These are phyloP conservation scores for Penicillium cosmopolitanum DNA, from an alignment of 495 filamentous ascomycete genomes.

Conservation along the genomic window DNA sequence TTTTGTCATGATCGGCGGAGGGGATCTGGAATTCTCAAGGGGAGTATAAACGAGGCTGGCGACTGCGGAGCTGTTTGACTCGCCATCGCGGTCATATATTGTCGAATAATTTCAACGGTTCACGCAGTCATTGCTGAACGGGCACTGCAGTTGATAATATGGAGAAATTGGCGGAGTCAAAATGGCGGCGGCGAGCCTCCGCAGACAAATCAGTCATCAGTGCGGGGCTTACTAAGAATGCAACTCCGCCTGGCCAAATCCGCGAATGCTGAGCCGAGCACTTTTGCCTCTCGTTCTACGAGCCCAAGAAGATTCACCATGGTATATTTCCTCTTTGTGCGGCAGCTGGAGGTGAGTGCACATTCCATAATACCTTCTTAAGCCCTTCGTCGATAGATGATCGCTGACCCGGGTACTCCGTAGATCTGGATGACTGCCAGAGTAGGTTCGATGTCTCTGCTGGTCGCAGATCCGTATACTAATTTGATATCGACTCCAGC, in stretches of 20 bases:
- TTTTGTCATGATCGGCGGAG: slow-evolving; percentile 44
- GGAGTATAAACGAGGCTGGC: slow-evolving; percentile 20
- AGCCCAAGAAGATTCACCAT: slow-evolving; percentile 15
- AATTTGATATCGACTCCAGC: slow-evolving; percentile 40
- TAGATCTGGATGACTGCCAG: slow-evolving; percentile 48
- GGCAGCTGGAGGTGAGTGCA: slow-evolving; percentile 28
- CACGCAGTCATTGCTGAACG: slow-evolving; percentile 22
- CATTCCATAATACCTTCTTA: neutral
- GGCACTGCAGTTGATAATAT: neutral
- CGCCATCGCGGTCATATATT: slow-evolving; percentile 32
- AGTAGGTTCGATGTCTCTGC: slow-evolving; percentile 34
- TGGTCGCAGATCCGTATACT: slow-evolving; percentile 6
- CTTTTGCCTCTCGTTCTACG: slow-evolving; percentile 1
- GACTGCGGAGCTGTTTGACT: slow-evolving; percentile 26
- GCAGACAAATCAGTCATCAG: slow-evolving; percentile 16
- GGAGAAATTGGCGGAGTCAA: neutral
- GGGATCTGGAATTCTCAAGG: slow-evolving; percentile 18
- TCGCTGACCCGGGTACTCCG: slow-evolving; percentile 1
- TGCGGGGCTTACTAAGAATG: slow-evolving; percentile 27
- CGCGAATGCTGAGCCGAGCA: neutral
- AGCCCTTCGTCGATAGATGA: slow-evolving; percentile 3
- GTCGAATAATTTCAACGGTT: slow-evolving; percentile 5
- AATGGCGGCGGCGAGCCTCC: neutral
- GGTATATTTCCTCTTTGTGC: slow-evolving; percentile 24
- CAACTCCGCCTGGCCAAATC: neutral